These are phyloP conservation scores for Nelumbo lutea DNA, from an alignment of 164 flowering plant species.

Conservation along the genomic window DNA sequence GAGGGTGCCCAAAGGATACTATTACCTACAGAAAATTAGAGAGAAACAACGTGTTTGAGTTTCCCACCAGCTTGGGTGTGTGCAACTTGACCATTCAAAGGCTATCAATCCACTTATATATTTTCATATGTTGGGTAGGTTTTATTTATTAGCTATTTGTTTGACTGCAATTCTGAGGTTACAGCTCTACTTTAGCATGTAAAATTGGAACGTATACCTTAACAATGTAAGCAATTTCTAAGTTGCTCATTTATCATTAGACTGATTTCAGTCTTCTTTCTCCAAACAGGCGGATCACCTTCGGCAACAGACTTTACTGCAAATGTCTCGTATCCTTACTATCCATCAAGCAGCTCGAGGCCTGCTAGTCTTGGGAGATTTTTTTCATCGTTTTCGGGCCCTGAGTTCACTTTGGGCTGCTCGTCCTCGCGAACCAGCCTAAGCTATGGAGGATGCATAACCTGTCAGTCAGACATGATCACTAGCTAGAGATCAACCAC, in stretches of 20 bases:
- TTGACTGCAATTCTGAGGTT: no score
- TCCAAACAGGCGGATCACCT: slow-evolving; percentile 80
- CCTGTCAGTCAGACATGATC: background rate
- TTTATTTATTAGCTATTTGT: no score
- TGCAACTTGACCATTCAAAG: background rate
- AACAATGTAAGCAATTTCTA: background rate
- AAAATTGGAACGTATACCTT: background rate
- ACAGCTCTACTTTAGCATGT: no score
- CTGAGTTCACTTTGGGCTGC: slow-evolving; percentile 72
- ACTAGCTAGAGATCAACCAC: background rate
- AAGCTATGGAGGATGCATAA: background rate
- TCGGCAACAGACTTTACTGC: slow-evolving; percentile 66
- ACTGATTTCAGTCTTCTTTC: background rate
- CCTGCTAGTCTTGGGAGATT: slow-evolving; percentile 75
- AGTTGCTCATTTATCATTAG: background rate
- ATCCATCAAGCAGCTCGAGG: slow-evolving; percentile 80
- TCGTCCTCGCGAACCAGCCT: slow-evolving; percentile 54
- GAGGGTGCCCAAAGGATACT: no score
- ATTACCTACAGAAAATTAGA: no score
- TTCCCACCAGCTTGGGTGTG: no score
- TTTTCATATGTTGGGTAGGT: no score
- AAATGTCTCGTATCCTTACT: slow-evolving; percentile 63
- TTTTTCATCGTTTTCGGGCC: slow-evolving; percentile 72
- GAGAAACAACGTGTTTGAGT: no score
- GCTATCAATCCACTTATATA: background rate